Percentiles rank a stretch among this genome's conserved stretches.
Evolutionary conservation across 305 asterid species (phyloP).

Genomic region (Fraxinus nigra): DNA sequence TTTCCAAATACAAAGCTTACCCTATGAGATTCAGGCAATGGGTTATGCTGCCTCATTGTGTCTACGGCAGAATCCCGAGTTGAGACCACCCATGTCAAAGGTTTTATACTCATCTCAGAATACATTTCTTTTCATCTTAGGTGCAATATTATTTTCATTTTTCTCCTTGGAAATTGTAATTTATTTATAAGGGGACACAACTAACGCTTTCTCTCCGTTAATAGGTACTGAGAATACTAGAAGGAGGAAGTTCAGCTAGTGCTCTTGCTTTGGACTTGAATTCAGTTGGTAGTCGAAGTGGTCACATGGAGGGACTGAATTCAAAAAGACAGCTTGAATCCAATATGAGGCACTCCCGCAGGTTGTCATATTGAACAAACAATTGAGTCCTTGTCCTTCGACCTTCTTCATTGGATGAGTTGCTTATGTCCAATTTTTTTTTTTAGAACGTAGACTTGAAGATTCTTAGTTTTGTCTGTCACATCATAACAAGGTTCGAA

Average conservation of each 20-base stretch:
- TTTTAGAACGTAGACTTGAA: not conserved
- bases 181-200: not conserved
- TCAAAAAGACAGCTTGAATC: slow-evolving; percentile 29
- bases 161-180: not conserved
- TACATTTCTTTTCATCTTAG: not conserved
- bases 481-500: not conserved
- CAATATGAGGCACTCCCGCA: slow-evolving; percentile 44
- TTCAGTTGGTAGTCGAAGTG: slow-evolving; percentile 61
- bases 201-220: not conserved
- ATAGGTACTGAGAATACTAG: slow-evolving; percentile 68
- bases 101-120: slow-evolving; percentile 28
- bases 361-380: slow-evolving; percentile 44
- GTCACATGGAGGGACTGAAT: slow-evolving; percentile 43
- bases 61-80: slow-evolving; percentile 68
- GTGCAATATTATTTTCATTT: not conserved
- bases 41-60: slow-evolving; percentile 70
- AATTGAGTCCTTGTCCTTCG: not conserved
- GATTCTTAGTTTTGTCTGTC: not conserved
- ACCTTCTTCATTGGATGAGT: not conserved
- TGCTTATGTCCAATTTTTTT: not conserved
- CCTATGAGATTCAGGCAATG: slow-evolving; percentile 66
- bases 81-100: slow-evolving; percentile 89
- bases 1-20: slow-evolving; percentile 41
- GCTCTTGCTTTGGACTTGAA: slow-evolving; percentile 37
- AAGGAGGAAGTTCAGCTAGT: slow-evolving; percentile 48